A percentile compares a stretch with the other conserved stretches of the same genome.
These are phyloP conservation scores for Pseudogymnoascus sp. DNA, from an alignment of 2,329 filamentous ascomycete genomes.

Conservation along the genomic window DNA sequence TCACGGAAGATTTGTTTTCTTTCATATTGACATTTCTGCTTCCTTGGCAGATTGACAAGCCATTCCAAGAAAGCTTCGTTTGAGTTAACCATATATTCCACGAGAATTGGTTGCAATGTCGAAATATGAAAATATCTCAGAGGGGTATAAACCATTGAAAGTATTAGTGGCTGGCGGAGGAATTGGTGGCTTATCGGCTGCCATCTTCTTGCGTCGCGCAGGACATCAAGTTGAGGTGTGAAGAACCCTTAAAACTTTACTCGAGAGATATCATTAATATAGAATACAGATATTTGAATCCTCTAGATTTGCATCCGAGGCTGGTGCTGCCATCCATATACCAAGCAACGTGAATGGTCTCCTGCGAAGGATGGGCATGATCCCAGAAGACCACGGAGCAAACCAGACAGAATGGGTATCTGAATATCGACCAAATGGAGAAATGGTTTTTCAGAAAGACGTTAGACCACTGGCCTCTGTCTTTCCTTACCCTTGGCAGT, in stretches of 20 bases:
- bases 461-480: constrained; percentile 28
- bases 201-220: constrained; percentile 41
- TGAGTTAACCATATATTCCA: too few species aligned
- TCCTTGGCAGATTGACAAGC: not conserved
- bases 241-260: not conserved
- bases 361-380: constrained; percentile 37
- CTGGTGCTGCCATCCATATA: constrained; percentile 54
- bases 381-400: constrained; percentile 32
- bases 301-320: constrained; percentile 45
- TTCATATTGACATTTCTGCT: not conserved
- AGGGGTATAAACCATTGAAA: not conserved
- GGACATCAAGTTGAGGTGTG: constrained; percentile 36
- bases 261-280: not conserved
- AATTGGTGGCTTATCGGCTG: constrained; percentile 42
- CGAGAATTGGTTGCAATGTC: not conserved
- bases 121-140: not conserved
- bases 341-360: constrained; percentile 53
- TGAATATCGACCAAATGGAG: constrained; percentile 32
- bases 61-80: not conserved
- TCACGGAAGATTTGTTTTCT: not conserved
- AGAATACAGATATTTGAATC: constrained; percentile 43
- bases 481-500: constrained; percentile 37
- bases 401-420: constrained; percentile 23
- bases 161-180: constrained; percentile 23
- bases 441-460: constrained; percentile 22